A percentile compares a stretch with the other conserved stretches of the same genome.
Evolutionary conservation across 192 early-diverging fungal species (phyloP).

Genomic region (Rhizophlyctis rosea): DNA sequence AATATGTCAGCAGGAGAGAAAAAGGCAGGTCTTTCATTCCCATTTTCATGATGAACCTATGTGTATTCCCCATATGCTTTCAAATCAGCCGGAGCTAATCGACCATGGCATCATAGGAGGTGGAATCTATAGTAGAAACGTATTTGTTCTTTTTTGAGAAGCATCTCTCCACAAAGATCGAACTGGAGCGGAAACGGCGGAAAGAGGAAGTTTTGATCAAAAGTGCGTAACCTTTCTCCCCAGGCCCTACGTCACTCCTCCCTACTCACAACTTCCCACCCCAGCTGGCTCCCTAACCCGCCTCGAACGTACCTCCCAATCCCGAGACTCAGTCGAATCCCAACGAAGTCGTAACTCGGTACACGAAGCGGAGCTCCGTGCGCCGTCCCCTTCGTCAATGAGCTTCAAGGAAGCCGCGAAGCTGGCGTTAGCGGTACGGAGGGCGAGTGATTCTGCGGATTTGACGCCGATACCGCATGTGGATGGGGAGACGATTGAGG

Average conservation of each 20-base stretch:
- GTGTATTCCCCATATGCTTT: too few relatives aligned
- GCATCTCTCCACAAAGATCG: constrained; percentile 14
- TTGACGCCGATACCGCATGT: constrained; percentile 24
- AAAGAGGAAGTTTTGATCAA: constrained; percentile 12
- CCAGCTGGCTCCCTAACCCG: neutral
- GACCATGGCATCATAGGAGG: too few relatives aligned
- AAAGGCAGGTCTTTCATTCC: neutral
- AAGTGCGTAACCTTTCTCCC: constrained; percentile 2
- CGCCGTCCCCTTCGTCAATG: neutral
- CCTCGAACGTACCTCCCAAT: neutral
- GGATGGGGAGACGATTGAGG: constrained; percentile 41
- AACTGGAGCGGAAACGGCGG: constrained; percentile 19
- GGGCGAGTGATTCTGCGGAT: neutral
- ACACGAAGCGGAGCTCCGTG: too few relatives aligned
- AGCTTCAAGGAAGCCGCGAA: neutral
- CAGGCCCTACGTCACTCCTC: too few relatives aligned
- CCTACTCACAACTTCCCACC: neutral
- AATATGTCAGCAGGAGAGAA: constrained; percentile 40
- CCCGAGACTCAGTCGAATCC: too few relatives aligned
- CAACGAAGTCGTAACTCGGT: too few relatives aligned
- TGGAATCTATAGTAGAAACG: constrained; percentile 21
- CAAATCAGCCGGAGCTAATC: too few relatives aligned
- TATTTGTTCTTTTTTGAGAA: constrained; percentile 46
- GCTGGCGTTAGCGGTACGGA: neutral
- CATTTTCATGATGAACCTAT: too few relatives aligned